Percentiles rank a stretch among this genome's conserved stretches.
Evolutionary conservation across 345 rosid genomes (phyloP).

Genomic region (Physaria fendleri): DNA sequence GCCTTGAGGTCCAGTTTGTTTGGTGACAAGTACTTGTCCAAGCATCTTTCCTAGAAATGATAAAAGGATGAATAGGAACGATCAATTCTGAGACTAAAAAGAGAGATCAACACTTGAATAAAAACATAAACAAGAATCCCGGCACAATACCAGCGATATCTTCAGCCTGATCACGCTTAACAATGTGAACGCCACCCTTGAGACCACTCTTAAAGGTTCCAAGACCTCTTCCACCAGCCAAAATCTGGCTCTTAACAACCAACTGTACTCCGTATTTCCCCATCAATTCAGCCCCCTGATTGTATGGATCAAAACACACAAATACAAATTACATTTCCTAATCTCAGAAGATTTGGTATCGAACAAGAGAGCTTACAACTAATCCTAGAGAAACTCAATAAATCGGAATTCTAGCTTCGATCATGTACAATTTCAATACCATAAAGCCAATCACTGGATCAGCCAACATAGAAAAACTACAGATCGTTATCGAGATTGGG

Average conservation of each 20-base stretch:
- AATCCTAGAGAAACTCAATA: neutral
- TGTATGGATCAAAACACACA: neutral
- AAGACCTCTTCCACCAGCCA: slow-evolving; percentile 98
- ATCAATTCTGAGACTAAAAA: neutral
- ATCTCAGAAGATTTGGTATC: neutral
- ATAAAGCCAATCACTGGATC: slow-evolving; percentile 7
- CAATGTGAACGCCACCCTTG: slow-evolving; percentile 95
- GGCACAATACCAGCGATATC: slow-evolving; percentile 61
- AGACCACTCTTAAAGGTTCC: slow-evolving; percentile 88
- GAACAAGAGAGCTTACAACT: neutral
- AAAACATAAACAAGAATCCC: neutral
- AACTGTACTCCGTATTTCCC: slow-evolving; percentile 80
- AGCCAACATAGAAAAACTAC: neutral
- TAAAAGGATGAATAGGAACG: neutral
- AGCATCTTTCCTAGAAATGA: slow-evolving; percentile 79
- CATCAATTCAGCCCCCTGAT: slow-evolving; percentile 94
- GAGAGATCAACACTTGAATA: neutral
- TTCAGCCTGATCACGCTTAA: slow-evolving; percentile 62
- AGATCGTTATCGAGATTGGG: neutral
- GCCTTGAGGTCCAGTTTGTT: slow-evolving; percentile 96
- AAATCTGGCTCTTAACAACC: slow-evolving; percentile 95
- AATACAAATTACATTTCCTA: neutral
- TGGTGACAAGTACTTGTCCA: slow-evolving; percentile 93
- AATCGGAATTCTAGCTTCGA: neutral
- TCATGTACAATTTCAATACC: too few species aligned